phyloP scores from a whole-genome alignment of 495 filamentous ascomycete species.

The Saxispiralis lemnorum region DNA sequence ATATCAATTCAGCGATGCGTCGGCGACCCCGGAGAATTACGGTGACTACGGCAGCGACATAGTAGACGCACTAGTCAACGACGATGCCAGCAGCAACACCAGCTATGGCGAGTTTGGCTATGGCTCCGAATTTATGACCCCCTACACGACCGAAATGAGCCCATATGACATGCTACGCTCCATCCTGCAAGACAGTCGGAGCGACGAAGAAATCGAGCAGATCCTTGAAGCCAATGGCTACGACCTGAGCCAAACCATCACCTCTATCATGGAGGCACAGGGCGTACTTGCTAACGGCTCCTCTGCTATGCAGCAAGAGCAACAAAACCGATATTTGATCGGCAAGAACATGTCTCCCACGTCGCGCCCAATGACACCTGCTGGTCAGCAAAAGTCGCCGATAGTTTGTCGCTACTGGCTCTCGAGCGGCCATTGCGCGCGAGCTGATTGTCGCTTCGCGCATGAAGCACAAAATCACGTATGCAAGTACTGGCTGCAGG shows the following conservation, averaged over 20 bases:
- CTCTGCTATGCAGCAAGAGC: conserved; percentile 9
- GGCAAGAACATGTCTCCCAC: conserved; percentile 76
- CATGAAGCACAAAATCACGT: conserved; percentile 90
- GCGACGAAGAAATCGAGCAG: conserved; percentile 83
- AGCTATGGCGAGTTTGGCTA: conserved; percentile 47
- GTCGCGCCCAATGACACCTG: conserved; percentile 58
- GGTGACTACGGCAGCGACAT: conserved; percentile 84
- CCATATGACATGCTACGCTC: conserved; percentile 96
- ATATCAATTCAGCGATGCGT: conserved; percentile 73
- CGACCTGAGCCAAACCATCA: conserved; percentile 78
- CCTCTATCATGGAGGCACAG: conserved; percentile 55
- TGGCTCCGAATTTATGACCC: conserved; percentile 61
- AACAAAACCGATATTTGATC: conserved; percentile 42
- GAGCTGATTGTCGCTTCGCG: conserved; percentile 91
- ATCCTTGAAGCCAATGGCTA: conserved; percentile 80
- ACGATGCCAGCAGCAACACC: conserved; percentile 56
- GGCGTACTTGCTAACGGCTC: conserved; percentile 14
- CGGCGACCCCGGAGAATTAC: conserved; percentile 65
- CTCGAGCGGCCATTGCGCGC: conserved; percentile 75
- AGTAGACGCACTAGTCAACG: conserved; percentile 89
- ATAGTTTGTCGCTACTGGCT: conserved; percentile 95
- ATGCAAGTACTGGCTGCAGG: conserved; percentile 99
- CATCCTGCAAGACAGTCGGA: conserved; percentile 71
- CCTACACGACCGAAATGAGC: conserved; percentile 75
- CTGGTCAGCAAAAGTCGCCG: conserved; percentile 45